A percentile compares a stretch with the other conserved stretches of the same genome.
Conservation (phyloP, 177 flowering plant genomes). For the Vitis hybrid region DNA sequence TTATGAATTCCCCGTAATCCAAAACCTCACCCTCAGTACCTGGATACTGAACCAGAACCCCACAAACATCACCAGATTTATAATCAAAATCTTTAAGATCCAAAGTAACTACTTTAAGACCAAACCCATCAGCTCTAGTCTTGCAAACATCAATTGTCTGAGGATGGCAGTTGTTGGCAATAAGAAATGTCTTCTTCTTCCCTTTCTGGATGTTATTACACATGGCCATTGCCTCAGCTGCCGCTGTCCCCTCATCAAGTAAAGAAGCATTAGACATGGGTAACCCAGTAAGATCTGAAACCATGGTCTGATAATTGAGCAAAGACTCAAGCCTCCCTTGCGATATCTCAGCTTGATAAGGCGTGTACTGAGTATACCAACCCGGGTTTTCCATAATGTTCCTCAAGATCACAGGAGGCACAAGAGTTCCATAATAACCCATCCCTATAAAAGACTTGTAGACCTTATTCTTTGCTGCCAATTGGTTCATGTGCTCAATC, state of each 20-base stretch:
- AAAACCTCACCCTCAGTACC: constrained; percentile 90
- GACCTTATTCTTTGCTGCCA: constrained; percentile 77
- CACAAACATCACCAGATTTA: constrained; percentile 86
- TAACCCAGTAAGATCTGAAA: constrained; percentile 87
- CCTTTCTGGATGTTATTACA: constrained; percentile 82
- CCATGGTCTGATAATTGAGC: constrained; percentile 84
- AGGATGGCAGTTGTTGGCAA: constrained; percentile 85
- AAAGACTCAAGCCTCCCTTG: constrained; percentile 93
- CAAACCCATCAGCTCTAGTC: constrained; percentile 90
- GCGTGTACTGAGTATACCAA: constrained; percentile 99
- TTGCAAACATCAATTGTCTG: constrained; percentile 88
- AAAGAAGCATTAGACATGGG: constrained; percentile 98
- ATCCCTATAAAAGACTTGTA: constrained; percentile 91
- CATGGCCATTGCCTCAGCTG: constrained; percentile 99
- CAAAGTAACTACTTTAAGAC: constrained; percentile 61
- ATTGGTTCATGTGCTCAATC: constrained; percentile 70
- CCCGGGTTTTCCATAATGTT: constrained; percentile 97
- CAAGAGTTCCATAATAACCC: constrained; percentile 91
- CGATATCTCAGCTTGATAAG: constrained; percentile 96
- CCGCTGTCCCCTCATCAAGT: constrained; percentile 96
- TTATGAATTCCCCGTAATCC: constrained; percentile 84
- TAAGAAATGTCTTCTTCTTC: constrained; percentile 84
- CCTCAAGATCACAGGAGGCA: constrained; percentile 84
- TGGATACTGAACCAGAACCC: constrained; percentile 96
- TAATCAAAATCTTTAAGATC: constrained; percentile 81